A percentile compares a stretch with the other conserved stretches of the same genome.
phyloP scores from a whole-genome alignment of 495 filamentous ascomycete species.

The Penicillium canescens region DNA sequence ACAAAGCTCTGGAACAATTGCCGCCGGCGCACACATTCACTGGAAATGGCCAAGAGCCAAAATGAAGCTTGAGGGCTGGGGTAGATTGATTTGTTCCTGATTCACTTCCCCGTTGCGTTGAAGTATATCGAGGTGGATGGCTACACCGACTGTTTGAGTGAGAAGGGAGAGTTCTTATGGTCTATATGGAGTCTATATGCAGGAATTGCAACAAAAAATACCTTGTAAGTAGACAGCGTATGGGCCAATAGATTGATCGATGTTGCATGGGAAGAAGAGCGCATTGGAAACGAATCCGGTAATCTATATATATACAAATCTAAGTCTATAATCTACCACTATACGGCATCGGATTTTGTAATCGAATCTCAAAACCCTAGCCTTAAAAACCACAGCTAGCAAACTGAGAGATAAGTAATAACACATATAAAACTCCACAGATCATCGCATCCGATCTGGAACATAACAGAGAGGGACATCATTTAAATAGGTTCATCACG shows the following conservation, averaged over 20 bases:
- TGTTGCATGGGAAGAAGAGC: constrained; percentile 5
- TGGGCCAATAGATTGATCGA: background rate
- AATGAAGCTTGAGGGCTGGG: constrained; percentile 78
- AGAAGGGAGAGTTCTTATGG: too few relatives aligned
- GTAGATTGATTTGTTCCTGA: constrained; percentile 80
- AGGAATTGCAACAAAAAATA: too few relatives aligned
- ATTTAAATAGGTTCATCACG: constrained; percentile 66
- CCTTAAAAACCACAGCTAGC: background rate
- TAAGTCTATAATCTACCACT: constrained; percentile 1
- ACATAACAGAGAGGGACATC: background rate
- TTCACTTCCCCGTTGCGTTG: constrained; percentile 79
- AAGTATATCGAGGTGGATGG: constrained; percentile 76
- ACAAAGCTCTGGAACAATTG: constrained; percentile 91
- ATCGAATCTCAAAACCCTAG: background rate
- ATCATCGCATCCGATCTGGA: too few relatives aligned
- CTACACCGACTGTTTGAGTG: background rate
- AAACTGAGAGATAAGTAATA: background rate
- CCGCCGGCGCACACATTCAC: constrained; percentile 70
- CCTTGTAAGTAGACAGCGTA: background rate
- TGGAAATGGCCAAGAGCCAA: constrained; percentile 70
- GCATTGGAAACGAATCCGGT: constrained; percentile 2
- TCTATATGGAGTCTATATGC: too few relatives aligned
- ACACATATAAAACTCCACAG: background rate
- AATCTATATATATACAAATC: constrained; percentile 1
- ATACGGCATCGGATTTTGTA: constrained; percentile 5